Conservation (phyloP, 495 filamentous ascomycete genomes). For the Chaetomium cochliodes region DNA sequence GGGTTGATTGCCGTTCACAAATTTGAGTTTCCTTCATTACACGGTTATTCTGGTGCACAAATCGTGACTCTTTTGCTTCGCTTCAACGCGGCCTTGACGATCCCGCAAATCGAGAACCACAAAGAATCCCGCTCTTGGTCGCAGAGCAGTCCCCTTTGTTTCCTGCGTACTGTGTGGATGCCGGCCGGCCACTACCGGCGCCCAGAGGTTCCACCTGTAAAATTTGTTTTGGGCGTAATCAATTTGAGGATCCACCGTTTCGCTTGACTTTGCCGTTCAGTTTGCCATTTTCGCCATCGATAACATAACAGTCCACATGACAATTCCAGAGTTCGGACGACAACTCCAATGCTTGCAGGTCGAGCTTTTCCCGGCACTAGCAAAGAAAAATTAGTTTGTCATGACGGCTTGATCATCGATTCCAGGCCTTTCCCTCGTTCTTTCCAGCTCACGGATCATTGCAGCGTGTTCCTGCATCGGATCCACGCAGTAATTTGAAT, state of each 20-base stretch:
- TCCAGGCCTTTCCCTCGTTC: no score
- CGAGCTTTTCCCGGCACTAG: background rate
- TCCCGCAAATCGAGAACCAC: background rate
- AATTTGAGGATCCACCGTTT: constrained; percentile 23
- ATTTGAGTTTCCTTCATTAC: no score
- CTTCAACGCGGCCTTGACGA: background rate
- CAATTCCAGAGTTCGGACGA: constrained; percentile 12
- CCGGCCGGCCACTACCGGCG: constrained; percentile 23
- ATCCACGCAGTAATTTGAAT: background rate
- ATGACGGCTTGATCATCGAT: no score
- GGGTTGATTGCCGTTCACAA: no score
- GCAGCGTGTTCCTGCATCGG: constrained; percentile 10
- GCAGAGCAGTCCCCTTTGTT: background rate
- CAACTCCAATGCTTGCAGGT: background rate
- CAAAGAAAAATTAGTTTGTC: background rate
- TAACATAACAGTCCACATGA: constrained; percentile 17
- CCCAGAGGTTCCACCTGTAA: constrained; percentile 29
- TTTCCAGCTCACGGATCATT: no score
- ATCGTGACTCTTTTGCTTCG: background rate
- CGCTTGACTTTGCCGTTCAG: constrained; percentile 15
- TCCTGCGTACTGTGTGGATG: constrained; percentile 16
- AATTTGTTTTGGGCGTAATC: constrained; percentile 32
- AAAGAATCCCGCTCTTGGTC: background rate
- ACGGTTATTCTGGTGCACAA: background rate
- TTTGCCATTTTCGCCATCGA: background rate